These are phyloP conservation scores for Nepenthes gracilis DNA, from an alignment of 148 eudicot species.

Conservation along the genomic window DNA sequence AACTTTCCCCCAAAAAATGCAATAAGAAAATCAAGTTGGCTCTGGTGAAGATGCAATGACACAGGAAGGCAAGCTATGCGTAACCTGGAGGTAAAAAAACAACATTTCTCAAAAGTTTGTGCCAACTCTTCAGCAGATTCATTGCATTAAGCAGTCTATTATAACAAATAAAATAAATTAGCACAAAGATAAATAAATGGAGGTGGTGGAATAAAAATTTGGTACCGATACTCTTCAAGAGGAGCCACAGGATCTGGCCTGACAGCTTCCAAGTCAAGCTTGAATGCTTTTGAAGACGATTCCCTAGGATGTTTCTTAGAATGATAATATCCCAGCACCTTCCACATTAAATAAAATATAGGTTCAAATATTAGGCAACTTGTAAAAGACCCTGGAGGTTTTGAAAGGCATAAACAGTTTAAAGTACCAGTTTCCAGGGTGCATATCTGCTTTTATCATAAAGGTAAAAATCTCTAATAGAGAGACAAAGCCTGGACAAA, in stretches of 20 bases:
- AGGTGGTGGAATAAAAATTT: background rate
- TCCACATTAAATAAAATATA: constrained; percentile 9
- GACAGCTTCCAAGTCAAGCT: constrained; percentile 74
- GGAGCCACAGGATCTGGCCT: constrained; percentile 81
- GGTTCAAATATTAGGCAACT: background rate
- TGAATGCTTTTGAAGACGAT: constrained; percentile 68
- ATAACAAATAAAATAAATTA: too few relatives aligned
- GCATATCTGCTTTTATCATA: constrained; percentile 66
- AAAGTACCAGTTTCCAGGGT: constrained; percentile 79
- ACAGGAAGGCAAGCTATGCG: constrained; percentile 66
- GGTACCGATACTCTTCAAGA: constrained; percentile 82
- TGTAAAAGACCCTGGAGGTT: constrained; percentile 3
- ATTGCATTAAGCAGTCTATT: too few relatives aligned
- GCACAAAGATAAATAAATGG: too few relatives aligned
- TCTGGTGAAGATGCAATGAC: constrained; percentile 91
- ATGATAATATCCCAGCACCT: constrained; percentile 74
- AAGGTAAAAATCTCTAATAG: constrained; percentile 59
- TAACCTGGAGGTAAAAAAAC: constrained; percentile 36
- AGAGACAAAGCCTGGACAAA: constrained; percentile 48
- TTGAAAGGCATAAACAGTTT: background rate
- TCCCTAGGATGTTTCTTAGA: constrained; percentile 76
- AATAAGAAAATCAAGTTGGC: constrained; percentile 82
- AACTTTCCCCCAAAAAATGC: constrained; percentile 60
- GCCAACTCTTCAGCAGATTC: too few relatives aligned
- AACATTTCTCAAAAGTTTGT: too few relatives aligned